A percentile compares a stretch with the other conserved stretches of the same genome.
phyloP scores from a whole-genome alignment of 805 yeast species.

The Monosporozyma siamensis region DNA sequence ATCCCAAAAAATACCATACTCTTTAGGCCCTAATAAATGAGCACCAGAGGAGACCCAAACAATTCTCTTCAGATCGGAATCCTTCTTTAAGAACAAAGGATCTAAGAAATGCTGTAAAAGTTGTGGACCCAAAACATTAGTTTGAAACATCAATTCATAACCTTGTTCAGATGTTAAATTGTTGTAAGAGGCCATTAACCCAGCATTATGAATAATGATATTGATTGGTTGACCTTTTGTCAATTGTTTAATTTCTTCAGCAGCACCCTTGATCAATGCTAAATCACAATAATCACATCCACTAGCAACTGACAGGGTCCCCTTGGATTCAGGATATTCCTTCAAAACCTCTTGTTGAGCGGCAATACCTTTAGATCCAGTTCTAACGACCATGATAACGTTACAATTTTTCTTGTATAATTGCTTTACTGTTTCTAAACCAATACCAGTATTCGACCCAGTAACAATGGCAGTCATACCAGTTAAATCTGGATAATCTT shows the following conservation, averaged over 20 bases:
- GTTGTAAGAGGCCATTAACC: constrained; percentile 27
- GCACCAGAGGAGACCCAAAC: constrained; percentile 35
- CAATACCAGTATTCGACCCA: constrained; percentile 35
- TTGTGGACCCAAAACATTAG: constrained; percentile 33
- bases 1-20: constrained; percentile 29
- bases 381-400: constrained; percentile 30
- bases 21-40: constrained; percentile 22
- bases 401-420: constrained; percentile 30
- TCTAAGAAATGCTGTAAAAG: constrained; percentile 32
- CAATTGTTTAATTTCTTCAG: constrained; percentile 12
- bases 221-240: constrained; percentile 18
- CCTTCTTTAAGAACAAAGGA: constrained; percentile 30
- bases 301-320: constrained; percentile 17
- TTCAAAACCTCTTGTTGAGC: constrained; percentile 25
- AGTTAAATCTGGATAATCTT: constrained; percentile 31
- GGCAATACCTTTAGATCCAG: constrained; percentile 25
- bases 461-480: constrained; percentile 34
- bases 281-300: constrained; percentile 35
- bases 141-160: constrained; percentile 31
- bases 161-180: constrained; percentile 29
- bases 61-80: constrained; percentile 27
- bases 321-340: constrained; percentile 22
- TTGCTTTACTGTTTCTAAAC: constrained; percentile 21
- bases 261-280: constrained; percentile 28
- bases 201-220: constrained; percentile 32